Evolutionary conservation across 305 asterid genomes (phyloP), one percentile per base, ranked within the genome.

Genomic region (Withania somnifera): DNA sequence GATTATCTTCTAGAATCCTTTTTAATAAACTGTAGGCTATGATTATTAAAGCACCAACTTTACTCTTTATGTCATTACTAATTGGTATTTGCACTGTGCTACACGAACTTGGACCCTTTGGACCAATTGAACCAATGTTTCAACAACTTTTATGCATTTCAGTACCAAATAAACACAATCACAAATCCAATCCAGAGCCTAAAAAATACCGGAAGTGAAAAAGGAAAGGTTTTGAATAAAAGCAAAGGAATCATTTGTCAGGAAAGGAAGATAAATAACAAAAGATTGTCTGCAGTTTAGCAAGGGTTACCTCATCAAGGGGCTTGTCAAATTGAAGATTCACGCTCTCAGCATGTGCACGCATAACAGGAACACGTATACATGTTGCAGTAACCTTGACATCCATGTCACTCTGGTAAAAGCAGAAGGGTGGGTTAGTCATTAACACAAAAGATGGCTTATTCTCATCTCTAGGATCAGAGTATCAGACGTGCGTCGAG

Each of bases 311-410:
- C 97, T 95, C 99, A 26, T 95, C 94, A 4, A 95, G 87, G 42
- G 99, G 97, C 26, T 91, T 93, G 89, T 91, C 97, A 26, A 95
- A 95, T 82, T 95, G 97, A 88, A 95, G 97, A 89, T 95, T 95
- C 76, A 95, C 92, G 79, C 98, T 92, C 92, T 95, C 98, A 67
- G 99, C 99, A 90, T 93, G 99, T 47, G 99, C 99, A 83, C 98
- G 99, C 98, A 95, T 92, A 81, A 95, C 98, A 30, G 99, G 98
- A 64, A 95, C 98, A 89, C 99, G 89, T 81, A 94, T 95, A 84
- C 99, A 95, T 42, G 99, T 95, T 58, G 99, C 99, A 52, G 98
- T 92, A 69, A 95, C 99, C 85, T 93, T 95, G 77, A 95, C 94
- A 80, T 84, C 79, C 86, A 73, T 87, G 89, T 91, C 84, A 83